Percentiles rank a stretch among this genome's conserved stretches.
phyloP scores from a whole-genome alignment of 2,329 filamentous ascomycete species.

The Ascochyta pisi region DNA sequence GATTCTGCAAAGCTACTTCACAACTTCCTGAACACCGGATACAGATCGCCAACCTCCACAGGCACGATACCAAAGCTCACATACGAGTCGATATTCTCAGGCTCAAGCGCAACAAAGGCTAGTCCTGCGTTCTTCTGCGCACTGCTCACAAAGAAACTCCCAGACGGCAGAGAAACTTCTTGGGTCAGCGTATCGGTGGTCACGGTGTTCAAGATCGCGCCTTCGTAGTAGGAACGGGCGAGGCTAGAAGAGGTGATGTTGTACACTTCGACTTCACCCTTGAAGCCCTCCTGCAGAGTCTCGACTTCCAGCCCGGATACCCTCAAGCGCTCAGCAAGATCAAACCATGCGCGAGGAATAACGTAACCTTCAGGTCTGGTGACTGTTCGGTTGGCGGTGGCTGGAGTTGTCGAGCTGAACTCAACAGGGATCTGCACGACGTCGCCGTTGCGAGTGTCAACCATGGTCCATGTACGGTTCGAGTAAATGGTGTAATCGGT shows the following conservation, averaged over 20 bases:
- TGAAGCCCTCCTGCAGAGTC: conserved; percentile 35
- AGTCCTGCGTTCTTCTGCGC: conserved; percentile 49
- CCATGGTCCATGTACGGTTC: conserved; percentile 44
- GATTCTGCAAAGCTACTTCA: conserved; percentile 7
- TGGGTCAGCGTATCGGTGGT: conserved; percentile 35
- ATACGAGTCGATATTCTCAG: conserved; percentile 48
- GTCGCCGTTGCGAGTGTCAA: conserved; percentile 40
- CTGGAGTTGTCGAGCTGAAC: conserved; percentile 47
- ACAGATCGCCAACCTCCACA: conserved; percentile 44
- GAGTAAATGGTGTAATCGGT: conserved; percentile 39
- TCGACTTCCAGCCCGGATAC: conserved; percentile 45
- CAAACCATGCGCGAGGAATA: conserved; percentile 46
- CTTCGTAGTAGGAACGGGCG: conserved; percentile 43
- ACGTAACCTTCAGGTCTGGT: conserved; percentile 45
- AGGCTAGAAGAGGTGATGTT: conserved; percentile 43
- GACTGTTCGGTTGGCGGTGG: conserved; percentile 44
- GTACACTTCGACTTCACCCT: conserved; percentile 42
- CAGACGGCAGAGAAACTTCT: conserved; percentile 38
- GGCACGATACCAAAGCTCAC: conserved; percentile 48
- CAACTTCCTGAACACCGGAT: conserved; percentile 42
- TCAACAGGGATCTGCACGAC: conserved; percentile 44
- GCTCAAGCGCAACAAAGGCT: conserved; percentile 49
- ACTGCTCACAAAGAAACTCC: conserved; percentile 44
- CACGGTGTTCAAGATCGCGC: conserved; percentile 41
- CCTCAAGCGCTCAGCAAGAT: conserved; percentile 42